Percentiles rank a stretch among this genome's conserved stretches.
Conservation (phyloP, 306 rosid genomes). For the Vachellia collinsii region DNA sequence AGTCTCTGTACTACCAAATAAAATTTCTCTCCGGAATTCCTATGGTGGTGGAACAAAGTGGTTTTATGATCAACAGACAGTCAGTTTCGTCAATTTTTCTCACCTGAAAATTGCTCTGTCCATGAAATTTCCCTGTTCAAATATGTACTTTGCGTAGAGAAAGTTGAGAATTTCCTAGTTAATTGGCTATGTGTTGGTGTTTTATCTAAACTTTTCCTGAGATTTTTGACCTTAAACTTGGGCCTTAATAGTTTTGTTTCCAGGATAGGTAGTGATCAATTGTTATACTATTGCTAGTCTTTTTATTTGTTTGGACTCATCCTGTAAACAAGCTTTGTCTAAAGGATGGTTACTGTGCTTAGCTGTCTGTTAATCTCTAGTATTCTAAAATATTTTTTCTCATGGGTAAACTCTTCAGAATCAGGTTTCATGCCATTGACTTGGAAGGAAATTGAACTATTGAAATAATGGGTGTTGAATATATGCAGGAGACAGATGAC, state of each 20-base stretch:
- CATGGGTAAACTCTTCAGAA: background rate
- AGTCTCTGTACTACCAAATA: background rate
- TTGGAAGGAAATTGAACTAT: constrained; percentile 23
- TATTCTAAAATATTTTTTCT: background rate
- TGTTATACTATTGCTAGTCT: background rate
- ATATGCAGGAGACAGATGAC: constrained; percentile 71
- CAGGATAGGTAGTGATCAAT: background rate
- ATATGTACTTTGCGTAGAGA: background rate
- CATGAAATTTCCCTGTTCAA: background rate
- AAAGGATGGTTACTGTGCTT: background rate
- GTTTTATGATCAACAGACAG: background rate
- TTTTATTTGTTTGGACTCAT: background rate
- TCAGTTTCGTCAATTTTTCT: background rate
- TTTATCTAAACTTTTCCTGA: background rate
- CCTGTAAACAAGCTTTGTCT: background rate
- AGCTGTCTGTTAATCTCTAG: background rate
- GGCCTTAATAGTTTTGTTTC: background rate
- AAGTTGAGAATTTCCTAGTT: constrained; percentile 1
- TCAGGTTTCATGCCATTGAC: constrained; percentile 13
- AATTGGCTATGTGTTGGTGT: background rate
- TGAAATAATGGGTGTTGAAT: constrained; percentile 16
- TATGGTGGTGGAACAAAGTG: no score
- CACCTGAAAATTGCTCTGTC: background rate
- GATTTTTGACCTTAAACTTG: background rate
- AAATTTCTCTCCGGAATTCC: background rate